Evolutionary conservation across 768 basidiomycete genomes (phyloP).

Genomic region (Saitozyma podzolica): DNA sequence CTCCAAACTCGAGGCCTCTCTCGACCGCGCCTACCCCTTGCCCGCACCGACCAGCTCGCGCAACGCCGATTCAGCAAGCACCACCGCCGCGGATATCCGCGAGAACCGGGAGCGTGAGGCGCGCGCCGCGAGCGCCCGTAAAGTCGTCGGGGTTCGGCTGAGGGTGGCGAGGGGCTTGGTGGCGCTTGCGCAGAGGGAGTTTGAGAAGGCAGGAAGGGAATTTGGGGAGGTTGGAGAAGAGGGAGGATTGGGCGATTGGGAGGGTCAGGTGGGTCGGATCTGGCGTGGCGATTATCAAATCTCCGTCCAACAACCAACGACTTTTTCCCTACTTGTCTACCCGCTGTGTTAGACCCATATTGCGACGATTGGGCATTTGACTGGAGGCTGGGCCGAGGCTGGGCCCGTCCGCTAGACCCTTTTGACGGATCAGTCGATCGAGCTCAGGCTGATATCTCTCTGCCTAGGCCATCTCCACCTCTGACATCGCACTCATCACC

Average conservation of each 20-base stretch:
- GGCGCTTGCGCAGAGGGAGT: conserved; percentile 68
- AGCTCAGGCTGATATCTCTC: not conserved
- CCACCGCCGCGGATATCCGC: conserved; percentile 42
- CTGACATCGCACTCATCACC: conserved; percentile 84
- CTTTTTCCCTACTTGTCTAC: no score
- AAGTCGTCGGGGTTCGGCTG: conserved; percentile 72
- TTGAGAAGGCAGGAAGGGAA: conserved; percentile 74
- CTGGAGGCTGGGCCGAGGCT: no score
- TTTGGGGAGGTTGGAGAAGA: conserved; percentile 63
- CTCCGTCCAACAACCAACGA: no score
- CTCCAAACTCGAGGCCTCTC: conserved; percentile 89
- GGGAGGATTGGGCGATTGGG: conserved; percentile 72
- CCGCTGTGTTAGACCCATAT: no score
- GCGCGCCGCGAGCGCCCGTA: conserved; percentile 63
- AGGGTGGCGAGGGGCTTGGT: conserved; percentile 78
- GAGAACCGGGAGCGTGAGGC: conserved; percentile 51
- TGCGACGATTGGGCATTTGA: no score
- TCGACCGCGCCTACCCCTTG: conserved; percentile 60
- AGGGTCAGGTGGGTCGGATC: conserved; percentile 60
- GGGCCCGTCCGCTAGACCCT: no score
- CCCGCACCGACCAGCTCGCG: conserved; percentile 3
- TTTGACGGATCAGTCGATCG: conserved; percentile 10
- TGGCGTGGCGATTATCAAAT: not conserved
- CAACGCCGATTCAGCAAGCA: conserved; percentile 37
- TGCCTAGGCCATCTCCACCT: conserved; percentile 69